A percentile compares a stretch with the other conserved stretches of the same genome.
Conservation (phyloP, 2,329 filamentous ascomycete species). For the Cladosporium sp. region DNA sequence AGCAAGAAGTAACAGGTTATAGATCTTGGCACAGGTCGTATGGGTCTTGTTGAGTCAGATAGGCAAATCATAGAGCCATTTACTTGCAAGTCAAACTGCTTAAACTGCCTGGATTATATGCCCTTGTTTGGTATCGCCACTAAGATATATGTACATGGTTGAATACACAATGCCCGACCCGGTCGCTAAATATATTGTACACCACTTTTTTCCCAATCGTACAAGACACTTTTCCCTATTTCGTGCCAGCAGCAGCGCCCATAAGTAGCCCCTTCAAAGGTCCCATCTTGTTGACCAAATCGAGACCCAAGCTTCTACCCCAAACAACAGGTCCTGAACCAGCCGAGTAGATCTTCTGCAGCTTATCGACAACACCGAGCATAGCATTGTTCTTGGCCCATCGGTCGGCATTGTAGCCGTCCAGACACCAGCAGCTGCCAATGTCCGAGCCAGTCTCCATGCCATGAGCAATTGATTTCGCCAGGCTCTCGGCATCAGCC, state of each 20-base stretch:
- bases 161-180: no score
- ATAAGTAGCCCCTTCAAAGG: conserved; percentile 83
- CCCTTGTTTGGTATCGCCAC: no score
- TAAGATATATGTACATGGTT: no score
- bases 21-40: no score
- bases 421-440: conserved; percentile 71
- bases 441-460: conserved; percentile 83
- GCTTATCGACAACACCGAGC: conserved; percentile 77
- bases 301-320: conserved; percentile 71
- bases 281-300: conserved; percentile 68
- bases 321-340: conserved; percentile 75
- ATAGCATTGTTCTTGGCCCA: conserved; percentile 77
- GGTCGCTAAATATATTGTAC: neutral
- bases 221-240: neutral
- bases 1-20: neutral
- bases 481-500: conserved; percentile 77
- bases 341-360: conserved; percentile 88
- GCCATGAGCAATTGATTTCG: conserved; percentile 68
- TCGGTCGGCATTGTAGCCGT: conserved; percentile 74
- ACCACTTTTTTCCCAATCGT: neutral
- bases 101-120: no score
- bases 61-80: no score
- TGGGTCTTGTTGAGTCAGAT: no score
- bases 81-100: no score
- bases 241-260: conserved; percentile 54